Evolutionary conservation across 2,329 filamentous ascomycete genomes (phyloP).

Genomic region (Cordyceps cateniannulata): DNA sequence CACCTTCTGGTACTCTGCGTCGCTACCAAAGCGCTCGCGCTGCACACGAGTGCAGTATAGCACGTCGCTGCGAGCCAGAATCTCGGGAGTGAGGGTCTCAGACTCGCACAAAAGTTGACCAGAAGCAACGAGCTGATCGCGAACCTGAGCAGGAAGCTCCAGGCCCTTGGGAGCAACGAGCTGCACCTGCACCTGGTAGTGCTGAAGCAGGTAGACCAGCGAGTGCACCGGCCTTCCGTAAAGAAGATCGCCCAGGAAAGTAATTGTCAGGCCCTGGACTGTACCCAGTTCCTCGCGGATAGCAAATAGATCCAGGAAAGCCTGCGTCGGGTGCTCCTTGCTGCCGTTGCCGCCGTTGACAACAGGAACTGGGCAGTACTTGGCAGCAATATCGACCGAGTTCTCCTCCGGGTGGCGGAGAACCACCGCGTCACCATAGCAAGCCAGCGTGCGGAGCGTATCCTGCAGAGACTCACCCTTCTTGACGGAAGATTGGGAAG

Average conservation of each 20-base stretch:
- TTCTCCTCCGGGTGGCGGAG: conserved; percentile 83
- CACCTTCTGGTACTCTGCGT: conserved; percentile 74
- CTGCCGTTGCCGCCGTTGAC: conserved; percentile 97
- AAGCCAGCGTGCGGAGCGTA: conserved; percentile 85
- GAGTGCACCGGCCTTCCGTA: conserved; percentile 96
- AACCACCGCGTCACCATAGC: conserved; percentile 94
- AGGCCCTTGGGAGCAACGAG: conserved; percentile 80
- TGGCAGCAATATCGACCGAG: conserved; percentile 74
- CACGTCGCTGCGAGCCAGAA: conserved; percentile 80
- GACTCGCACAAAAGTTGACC: conserved; percentile 74
- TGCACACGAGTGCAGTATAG: conserved; percentile 96
- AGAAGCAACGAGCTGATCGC: conserved; percentile 62
- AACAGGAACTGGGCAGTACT: conserved; percentile 83
- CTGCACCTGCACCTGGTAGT: conserved; percentile 93
- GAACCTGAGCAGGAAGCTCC: conserved; percentile 67
- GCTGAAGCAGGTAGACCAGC: conserved; percentile 83
- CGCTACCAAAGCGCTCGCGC: conserved; percentile 86
- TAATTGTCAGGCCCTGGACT: conserved; percentile 91
- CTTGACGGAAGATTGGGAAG: conserved; percentile 77
- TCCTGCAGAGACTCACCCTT: conserved; percentile 95
- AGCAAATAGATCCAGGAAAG: conserved; percentile 95
- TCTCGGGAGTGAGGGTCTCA: conserved; percentile 75
- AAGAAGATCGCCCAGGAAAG: conserved; percentile 86
- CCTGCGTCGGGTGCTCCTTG: conserved; percentile 94
- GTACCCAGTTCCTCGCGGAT: conserved; percentile 97